Evolutionary conservation across 2,329 filamentous ascomycete genomes (phyloP), one percentile per base, ranked within the genome.

Genomic region (Hypoxylon sp.): DNA sequence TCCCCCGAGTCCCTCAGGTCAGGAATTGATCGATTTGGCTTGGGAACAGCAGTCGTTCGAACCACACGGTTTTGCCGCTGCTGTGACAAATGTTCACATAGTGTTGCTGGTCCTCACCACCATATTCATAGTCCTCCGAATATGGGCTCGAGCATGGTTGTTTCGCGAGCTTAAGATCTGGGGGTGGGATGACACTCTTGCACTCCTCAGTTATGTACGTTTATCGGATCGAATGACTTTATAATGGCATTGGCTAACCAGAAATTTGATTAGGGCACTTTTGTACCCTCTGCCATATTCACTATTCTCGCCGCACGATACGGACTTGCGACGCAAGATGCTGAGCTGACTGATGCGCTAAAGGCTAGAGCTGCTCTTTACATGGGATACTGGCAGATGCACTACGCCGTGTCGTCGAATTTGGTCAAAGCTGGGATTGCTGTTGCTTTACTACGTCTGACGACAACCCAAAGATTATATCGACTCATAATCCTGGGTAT

Each of bases 401-500:
- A 61, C 20, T 61, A 61, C n/a, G 58, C 58, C n/a, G 37, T 20
- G 17, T 61, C 58, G 35, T 57, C 60, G 22, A 63, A 56, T 30
- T 48, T 63, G 37, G 60, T 63, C 44, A 63, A 63, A 50, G 60
- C 60, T 17, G 50, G 50, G 7, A 63, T 63, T n/a, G 60, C 60
- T 10, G 60, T 63, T 31, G 50, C 50, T 17, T 11, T 63, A 25
- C 25, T 63, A 17, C 60, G 60, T 13, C 40, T 63, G 13, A 56
- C 60, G 10, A 56, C 48, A 37, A 46, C 42, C 30, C 14, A 57
- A 50, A 57, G 17, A 20, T 13, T 5, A 7, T 63, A 25, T 27
- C 60, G 53, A 22, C 13, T 42, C 22, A 40, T 55, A 13, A 55
- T 63, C 31, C 30, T 46, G 10, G 42, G 30, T 4, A 55, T 63